Conservation (phyloP, 2,329 filamentous ascomycete genomes). For the Pestalotiopsis sp. region DNA sequence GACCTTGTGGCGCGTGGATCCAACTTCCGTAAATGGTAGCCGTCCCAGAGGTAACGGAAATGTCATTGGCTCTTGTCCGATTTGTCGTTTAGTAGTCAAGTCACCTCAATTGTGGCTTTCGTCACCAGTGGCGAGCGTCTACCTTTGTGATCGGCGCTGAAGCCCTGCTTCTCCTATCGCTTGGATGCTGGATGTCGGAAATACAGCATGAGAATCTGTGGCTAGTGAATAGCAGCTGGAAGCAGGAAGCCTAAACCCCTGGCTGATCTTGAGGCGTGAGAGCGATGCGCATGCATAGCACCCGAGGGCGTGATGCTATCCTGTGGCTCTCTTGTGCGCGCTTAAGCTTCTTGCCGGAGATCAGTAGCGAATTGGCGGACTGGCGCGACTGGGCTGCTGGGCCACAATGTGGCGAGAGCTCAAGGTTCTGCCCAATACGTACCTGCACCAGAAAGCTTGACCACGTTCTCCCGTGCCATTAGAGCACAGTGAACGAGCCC, state of each 20-base stretch:
- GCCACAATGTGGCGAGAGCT: not conserved
- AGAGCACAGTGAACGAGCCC: not conserved
- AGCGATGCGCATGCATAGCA: not conserved
- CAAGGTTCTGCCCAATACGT: not conserved
- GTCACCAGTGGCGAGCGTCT: conserved; percentile 3
- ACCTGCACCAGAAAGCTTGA: not conserved
- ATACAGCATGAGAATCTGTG: conserved; percentile 2
- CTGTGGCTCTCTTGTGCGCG: conserved; percentile 5
- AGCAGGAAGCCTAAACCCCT: not conserved
- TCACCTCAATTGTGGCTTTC: conserved; percentile 11
- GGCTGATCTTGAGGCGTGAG: not conserved
- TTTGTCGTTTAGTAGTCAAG: not conserved
- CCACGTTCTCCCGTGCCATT: not conserved
- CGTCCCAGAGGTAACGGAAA: not conserved
- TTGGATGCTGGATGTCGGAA: not conserved
- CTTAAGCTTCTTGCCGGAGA: not conserved
- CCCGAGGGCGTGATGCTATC: conserved; percentile 8
- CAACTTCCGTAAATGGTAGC: conserved; percentile 15
- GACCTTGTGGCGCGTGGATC: conserved; percentile 7
- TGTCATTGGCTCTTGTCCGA: conserved; percentile 12
- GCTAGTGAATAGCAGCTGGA: conserved; percentile 2
- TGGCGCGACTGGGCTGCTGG: not conserved
- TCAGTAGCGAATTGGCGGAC: not conserved
- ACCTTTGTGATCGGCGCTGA: not conserved
- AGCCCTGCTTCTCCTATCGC: not conserved